phyloP scores from a whole-genome alignment of 2,329 filamentous ascomycete genomes.

The Hymenoscyphus infarciens region DNA sequence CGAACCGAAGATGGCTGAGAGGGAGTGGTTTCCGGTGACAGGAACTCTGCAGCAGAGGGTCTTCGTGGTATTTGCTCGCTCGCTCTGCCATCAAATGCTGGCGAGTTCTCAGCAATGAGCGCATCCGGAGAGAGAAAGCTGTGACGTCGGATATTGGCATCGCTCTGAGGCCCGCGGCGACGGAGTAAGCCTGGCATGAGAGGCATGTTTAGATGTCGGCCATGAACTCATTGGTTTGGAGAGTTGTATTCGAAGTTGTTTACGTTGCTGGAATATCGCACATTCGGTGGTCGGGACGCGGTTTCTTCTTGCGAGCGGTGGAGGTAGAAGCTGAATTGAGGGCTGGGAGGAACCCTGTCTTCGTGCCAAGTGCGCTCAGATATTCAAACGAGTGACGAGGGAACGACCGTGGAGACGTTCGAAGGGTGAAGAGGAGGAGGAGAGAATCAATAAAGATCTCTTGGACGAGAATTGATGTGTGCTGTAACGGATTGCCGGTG shows the following conservation, averaged over 20 bases:
- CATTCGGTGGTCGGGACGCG: background rate
- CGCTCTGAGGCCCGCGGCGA: slow-evolving; percentile 30
- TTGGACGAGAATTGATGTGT: background rate
- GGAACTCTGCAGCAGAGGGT: slow-evolving; percentile 31
- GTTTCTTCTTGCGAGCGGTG: background rate
- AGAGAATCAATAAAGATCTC: background rate
- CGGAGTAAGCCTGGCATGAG: slow-evolving; percentile 32
- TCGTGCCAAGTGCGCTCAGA: slow-evolving; percentile 12
- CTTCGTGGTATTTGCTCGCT: slow-evolving; percentile 35
- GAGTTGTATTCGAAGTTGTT: background rate
- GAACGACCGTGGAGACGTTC: background rate
- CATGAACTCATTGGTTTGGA: slow-evolving; percentile 23
- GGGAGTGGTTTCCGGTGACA: slow-evolving; percentile 21
- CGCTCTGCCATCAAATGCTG: slow-evolving; percentile 28
- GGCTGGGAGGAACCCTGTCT: slow-evolving; percentile 14
- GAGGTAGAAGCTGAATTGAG: slow-evolving; percentile 1
- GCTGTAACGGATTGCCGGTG: background rate
- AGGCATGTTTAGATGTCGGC: slow-evolving; percentile 26
- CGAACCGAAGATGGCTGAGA: slow-evolving; percentile 17
- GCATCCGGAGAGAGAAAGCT: slow-evolving; percentile 30
- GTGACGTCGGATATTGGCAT: slow-evolving; percentile 33
- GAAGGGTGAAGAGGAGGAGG: background rate
- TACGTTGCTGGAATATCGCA: background rate
- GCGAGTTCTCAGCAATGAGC: slow-evolving; percentile 13
- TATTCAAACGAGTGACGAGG: slow-evolving; percentile 15